Evolutionary conservation across 192 early-diverging fungal genomes (phyloP), one percentile per base, ranked within the genome.

Genomic region (Backusella tuberculispora): DNA sequence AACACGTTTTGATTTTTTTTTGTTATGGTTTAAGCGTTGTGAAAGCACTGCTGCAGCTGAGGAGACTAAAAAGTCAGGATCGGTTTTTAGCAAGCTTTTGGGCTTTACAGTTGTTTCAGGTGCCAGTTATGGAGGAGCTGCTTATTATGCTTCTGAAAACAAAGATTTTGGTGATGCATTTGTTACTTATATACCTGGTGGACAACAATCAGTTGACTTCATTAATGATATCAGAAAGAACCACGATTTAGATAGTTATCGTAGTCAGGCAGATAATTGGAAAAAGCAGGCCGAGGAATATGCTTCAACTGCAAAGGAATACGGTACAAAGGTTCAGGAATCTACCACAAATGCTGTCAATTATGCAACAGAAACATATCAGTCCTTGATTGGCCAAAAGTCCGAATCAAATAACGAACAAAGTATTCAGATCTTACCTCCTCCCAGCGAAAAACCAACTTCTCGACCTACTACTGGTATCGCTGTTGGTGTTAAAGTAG

Each of bases 161-260:
- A 79, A 83, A 24, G 77, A 83, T n/a, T 91, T 94, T 76, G 87
- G 82, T 34, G 80, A 86, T 42, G 48, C 70, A 40, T 92, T 92
- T 69, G 86, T 84, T 37, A 77, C 82, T 19, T 81, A 85, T 71
- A 84, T 92, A 45, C 91, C 89, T 56, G 88, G 88, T 9, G 90
- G 82, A 48, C 72, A 83, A 42, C 77, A 80, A 65, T 78, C 87
- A 44, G 80, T 89, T 69, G 80, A 84, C 63, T 85, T 85, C 70
- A 82, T 86, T 29, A 78, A 83, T 42, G 80, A 87, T 71, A 73
- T 87, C 38, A 74, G 85, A 24, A 82, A 81, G 45, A 87, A 84
- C 73, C 74, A 84, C 26, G 81, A 83, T 74, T 64, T 79, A 48
- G 69, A 75, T 15, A 19, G 24, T 4, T 78, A 78, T 40, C 73